Evolutionary conservation across 2,329 filamentous ascomycete genomes (phyloP).

Genomic region (Fusarium lyarnte): DNA sequence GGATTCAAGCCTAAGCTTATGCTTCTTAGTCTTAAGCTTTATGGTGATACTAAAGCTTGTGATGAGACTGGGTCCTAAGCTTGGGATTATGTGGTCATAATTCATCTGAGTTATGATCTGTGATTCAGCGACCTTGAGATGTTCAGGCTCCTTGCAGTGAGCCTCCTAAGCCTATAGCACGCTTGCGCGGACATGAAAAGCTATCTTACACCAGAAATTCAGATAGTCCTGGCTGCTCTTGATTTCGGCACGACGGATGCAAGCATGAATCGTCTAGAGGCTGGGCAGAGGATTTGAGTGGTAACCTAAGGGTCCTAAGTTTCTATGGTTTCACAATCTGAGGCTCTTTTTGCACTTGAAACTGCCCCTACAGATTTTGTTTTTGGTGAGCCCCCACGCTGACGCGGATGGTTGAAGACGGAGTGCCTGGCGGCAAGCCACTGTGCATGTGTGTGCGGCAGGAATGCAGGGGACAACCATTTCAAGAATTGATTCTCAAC

Average conservation of each 20-base stretch:
- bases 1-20: not conserved
- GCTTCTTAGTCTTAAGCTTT: not conserved
- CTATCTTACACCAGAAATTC: not conserved
- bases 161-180: not conserved
- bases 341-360: slow-evolving; percentile 20
- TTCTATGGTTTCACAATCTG: slow-evolving; percentile 29
- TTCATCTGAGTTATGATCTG: not conserved
- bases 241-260: slow-evolving; percentile 2
- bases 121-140: not conserved
- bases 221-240: not conserved
- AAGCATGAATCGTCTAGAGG: not conserved
- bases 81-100: not conserved
- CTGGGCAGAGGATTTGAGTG: slow-evolving; percentile 4
- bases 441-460: slow-evolving; percentile 10
- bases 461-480: slow-evolving; percentile 33
- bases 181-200: not conserved
- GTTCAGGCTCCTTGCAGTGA: not conserved
- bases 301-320: slow-evolving; percentile 6
- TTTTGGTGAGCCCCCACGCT: slow-evolving; percentile 19
- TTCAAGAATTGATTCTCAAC: slow-evolving; percentile 9
- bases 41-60: not conserved
- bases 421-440: slow-evolving; percentile 33
- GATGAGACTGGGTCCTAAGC: not conserved
- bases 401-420: slow-evolving; percentile 8
- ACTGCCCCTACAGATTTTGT: slow-evolving; percentile 1